These are phyloP conservation scores for Talaromyces proteolyticus DNA, from an alignment of 495 filamentous ascomycete species.

Conservation along the genomic window DNA sequence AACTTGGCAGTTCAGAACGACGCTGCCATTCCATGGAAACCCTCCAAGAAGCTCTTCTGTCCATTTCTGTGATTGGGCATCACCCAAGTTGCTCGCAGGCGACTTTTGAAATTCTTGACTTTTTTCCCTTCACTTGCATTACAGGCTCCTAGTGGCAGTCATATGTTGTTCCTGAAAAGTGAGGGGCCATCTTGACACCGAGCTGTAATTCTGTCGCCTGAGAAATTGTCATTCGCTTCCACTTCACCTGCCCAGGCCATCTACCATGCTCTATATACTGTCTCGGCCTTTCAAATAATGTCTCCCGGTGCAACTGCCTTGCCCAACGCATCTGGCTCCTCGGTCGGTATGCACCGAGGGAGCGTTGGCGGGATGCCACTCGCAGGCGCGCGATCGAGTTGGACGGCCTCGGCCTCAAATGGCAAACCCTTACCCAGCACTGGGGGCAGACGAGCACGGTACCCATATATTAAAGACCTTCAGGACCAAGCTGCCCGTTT, in stretches of 20 bases:
- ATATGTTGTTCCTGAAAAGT: not conserved
- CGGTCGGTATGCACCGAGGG: constrained; percentile 26
- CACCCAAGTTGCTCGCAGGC: too few species aligned
- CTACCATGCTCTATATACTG: constrained; percentile 1
- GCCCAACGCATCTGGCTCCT: constrained; percentile 30
- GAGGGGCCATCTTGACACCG: constrained; percentile 2
- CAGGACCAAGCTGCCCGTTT: constrained; percentile 40
- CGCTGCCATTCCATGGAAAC: not conserved
- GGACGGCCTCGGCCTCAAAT: constrained; percentile 20
- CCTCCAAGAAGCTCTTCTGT: too few species aligned
- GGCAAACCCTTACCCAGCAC: constrained; percentile 8
- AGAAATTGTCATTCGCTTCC: not conserved
- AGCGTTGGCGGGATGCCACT: constrained; percentile 26
- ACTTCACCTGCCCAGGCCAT: not conserved
- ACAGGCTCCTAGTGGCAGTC: not conserved
- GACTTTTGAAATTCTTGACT: not conserved
- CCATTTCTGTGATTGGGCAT: too few species aligned
- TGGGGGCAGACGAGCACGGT: constrained; percentile 25
- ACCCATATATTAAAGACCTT: constrained; percentile 73
- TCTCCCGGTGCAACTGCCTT: constrained; percentile 38
- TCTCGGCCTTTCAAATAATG: constrained; percentile 24
- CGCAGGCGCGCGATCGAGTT: constrained; percentile 16
- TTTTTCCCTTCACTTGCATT: not conserved
- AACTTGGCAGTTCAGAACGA: too few species aligned
- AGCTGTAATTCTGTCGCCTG: not conserved